Evolutionary conservation across 306 rosid genomes (phyloP), one percentile per base, ranked within the genome.

Genomic region (Pyrus communis): DNA sequence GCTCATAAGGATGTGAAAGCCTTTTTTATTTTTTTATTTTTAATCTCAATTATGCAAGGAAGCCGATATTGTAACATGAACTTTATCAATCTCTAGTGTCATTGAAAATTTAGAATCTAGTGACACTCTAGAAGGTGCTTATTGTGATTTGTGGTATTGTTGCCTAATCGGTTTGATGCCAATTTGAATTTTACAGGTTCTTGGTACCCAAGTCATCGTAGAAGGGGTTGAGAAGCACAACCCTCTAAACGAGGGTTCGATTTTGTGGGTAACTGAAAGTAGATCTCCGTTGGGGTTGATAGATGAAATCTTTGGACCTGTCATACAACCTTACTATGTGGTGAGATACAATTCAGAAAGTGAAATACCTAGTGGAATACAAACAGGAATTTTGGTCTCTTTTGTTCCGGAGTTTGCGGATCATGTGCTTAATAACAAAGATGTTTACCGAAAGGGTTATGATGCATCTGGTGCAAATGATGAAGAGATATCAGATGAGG

Each of bases 271-370:
- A 72, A 90, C 97, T 15, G 90, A 89, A 81, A 77, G 83, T 74
- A 79, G 83, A 80, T 82, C 87, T 22, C 96, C 97, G 2, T 72
- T 95, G 64, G 97, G 99, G 63, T 77, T 92, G 67, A 75, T 95
- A 59, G 97, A 95, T 84, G 99, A 95, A 75, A 91, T 95, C 64
- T 95, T 95, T 77, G 99, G 99, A 63, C 99, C 97, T 40, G 98
- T 95, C 58, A 87, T 85, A 86, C 82, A 86, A 65, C 99, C 99
- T 19, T 90, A 84, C 63, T 95, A 95, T 82, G 42, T 87, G 70
- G 92, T 92, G 79, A 87, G 99, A 79, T 86, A 83, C 84, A 92
- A 95, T 86, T 89, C 97, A 69, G 96, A 91, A 79, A 82, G 71
- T 75, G 99, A 92, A 82, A 84, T 92, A 62, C 99, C 97, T 25